Base-by-base conservation (phyloP, 148 eudicot genomes). In the Simmondsia chinensis region DNA sequence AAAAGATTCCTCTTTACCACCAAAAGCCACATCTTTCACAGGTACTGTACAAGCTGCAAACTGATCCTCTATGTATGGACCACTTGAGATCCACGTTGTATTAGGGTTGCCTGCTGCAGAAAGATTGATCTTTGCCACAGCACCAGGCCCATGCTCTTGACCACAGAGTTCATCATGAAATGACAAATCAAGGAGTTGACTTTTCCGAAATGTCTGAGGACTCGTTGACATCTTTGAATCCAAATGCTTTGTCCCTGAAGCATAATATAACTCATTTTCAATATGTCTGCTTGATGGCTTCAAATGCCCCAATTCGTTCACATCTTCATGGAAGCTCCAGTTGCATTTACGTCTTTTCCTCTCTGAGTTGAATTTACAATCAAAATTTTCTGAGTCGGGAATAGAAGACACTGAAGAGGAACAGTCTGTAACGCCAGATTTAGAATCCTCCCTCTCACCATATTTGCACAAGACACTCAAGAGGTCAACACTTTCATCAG, bases 401-500 rank as follows among this genome's bases (percentile, higher is more conserved):
- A 73, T 72, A 48, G 94, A 87, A 31, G 88, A 93, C 22, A 82
- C 72, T 18, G 96, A 93, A 20, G 99, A 84, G 33, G 87, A 93
- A 70, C 91, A 82, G 34, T 86, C 94, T 18, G 96, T 86, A 63
- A 74, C 55, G 56, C 77, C 87, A 32, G 99, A 93, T 66, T 67
- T 77, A 30, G 86, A 65, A 56, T 83, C 95, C 57, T 93, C 99
- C 29, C 75, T 70, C 57, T 79, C 93, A 35, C 99, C 99, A 50
- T 63, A 77, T 67, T 59, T 77, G 74, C 78, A 68, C 60, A 77
- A 51, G 42, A 52, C 52, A 64, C 70, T 73, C 2, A 93, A 55
- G 33, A 93, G 66, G 53, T 56, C 42, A 19, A 93, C 40, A 60
- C 89, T 73, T 75, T 82, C 99, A 43, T 73, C 77, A 23, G 86